Evolutionary conservation across 1,284 basidiomycete species (phyloP).

Genomic region (Stygiomarasmius scandens): DNA sequence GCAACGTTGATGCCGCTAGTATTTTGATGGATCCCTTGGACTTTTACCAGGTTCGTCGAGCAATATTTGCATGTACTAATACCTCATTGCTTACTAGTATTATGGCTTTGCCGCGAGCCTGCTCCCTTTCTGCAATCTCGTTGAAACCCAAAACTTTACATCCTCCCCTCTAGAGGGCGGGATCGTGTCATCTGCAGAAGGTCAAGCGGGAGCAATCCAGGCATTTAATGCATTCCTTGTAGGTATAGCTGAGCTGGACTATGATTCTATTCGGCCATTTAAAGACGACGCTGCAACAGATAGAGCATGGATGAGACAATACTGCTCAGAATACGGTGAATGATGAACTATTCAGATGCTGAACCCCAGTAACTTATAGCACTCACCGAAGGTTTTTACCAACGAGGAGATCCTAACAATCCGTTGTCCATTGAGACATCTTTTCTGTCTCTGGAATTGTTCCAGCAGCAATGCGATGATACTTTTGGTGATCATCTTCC

Average conservation of each 20-base stretch:
- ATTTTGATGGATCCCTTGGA: slow-evolving; percentile 51
- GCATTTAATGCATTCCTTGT: slow-evolving; percentile 45
- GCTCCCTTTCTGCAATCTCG: slow-evolving; percentile 49
- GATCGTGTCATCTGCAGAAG: slow-evolving; percentile 29
- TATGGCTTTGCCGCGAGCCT: slow-evolving; percentile 48
- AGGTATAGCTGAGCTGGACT: slow-evolving; percentile 47
- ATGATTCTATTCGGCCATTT: slow-evolving; percentile 44
- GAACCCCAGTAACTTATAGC: neutral
- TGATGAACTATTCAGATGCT: neutral
- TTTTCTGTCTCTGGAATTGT: slow-evolving; percentile 44
- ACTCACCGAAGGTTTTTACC: slow-evolving; percentile 45
- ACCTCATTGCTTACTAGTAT: slow-evolving; percentile 32
- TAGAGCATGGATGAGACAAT: slow-evolving; percentile 55
- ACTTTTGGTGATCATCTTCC: slow-evolving; percentile 40
- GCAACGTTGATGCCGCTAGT: slow-evolving; percentile 40
- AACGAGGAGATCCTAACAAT: slow-evolving; percentile 47
- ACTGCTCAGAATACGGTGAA: slow-evolving; percentile 56
- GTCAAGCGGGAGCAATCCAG: slow-evolving; percentile 28
- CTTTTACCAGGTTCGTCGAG: slow-evolving; percentile 43
- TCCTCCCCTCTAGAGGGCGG: slow-evolving; percentile 39
- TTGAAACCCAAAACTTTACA: slow-evolving; percentile 49
- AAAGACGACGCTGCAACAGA: slow-evolving; percentile 45
- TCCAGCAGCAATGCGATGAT: slow-evolving; percentile 46
- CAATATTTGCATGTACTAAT: neutral
- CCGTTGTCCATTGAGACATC: slow-evolving; percentile 50